Percentiles rank a stretch among this genome's conserved stretches.
phyloP scores from a whole-genome alignment of 192 early-diverging fungal species.

The Coemansia aciculifera region DNA sequence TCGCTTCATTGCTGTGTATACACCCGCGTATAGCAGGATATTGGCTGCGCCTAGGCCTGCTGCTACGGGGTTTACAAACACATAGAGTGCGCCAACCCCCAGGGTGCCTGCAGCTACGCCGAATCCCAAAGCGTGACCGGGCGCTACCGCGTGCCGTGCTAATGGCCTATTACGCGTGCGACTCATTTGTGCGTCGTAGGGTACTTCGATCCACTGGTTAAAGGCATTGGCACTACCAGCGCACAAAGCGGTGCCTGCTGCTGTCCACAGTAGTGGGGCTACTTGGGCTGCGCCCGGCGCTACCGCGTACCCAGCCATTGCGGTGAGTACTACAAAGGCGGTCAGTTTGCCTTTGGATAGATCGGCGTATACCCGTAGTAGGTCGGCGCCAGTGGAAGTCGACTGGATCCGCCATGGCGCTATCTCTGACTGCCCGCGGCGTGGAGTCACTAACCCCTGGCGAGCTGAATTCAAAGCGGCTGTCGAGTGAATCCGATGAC shows the following conservation, averaged over 20 bases:
- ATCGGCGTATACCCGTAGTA: conserved; percentile 63
- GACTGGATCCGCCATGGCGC: conserved; percentile 37
- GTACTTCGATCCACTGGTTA: conserved; percentile 95
- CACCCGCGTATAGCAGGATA: conserved; percentile 82
- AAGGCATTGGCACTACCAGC: conserved; percentile 88
- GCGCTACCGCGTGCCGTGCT: conserved; percentile 75
- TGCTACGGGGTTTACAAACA: conserved; percentile 85
- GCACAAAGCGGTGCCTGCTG: conserved; percentile 84
- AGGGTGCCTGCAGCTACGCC: conserved; percentile 66
- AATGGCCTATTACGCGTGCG: conserved; percentile 86
- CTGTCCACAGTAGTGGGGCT: conserved; percentile 74
- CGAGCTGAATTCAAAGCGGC: neutral
- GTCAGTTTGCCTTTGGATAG: conserved; percentile 87
- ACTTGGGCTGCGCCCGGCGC: conserved; percentile 70
- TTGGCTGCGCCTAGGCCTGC: conserved; percentile 81
- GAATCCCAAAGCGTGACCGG: conserved; percentile 75
- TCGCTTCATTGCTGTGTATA: conserved; percentile 96
- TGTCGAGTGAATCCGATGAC: neutral
- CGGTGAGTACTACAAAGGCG: conserved; percentile 86
- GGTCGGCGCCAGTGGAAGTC: neutral
- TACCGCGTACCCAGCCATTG: conserved; percentile 94
- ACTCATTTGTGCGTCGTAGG: conserved; percentile 97
- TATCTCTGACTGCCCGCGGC: neutral
- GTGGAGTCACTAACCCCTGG: neutral
- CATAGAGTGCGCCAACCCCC: conserved; percentile 65